These are phyloP conservation scores for Monosporascus sp. DNA, from an alignment of 2,329 filamentous ascomycete genomes.

Conservation along the genomic window DNA sequence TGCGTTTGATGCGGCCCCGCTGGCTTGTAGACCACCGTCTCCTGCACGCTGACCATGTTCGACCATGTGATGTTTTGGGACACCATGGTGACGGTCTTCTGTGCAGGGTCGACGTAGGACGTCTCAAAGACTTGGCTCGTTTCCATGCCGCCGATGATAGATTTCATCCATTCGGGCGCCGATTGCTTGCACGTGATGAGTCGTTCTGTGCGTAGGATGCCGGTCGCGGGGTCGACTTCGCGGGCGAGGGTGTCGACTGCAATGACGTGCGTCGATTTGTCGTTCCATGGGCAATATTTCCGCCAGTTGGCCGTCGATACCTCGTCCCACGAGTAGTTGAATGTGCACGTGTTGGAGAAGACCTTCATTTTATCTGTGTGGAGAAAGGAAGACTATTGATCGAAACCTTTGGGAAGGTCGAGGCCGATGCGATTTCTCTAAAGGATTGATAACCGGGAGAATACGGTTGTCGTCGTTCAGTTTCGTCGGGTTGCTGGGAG, in stretches of 20 bases:
- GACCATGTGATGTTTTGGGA: constrained; percentile 91
- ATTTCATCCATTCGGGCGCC: constrained; percentile 74
- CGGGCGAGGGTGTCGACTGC: constrained; percentile 90
- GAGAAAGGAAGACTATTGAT: neutral
- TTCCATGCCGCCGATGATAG: constrained; percentile 72
- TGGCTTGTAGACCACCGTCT: constrained; percentile 84
- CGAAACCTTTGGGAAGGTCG: too few relatives aligned
- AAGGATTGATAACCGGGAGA: too few relatives aligned
- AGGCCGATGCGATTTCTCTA: too few relatives aligned
- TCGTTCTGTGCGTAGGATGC: constrained; percentile 57
- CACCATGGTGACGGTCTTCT: constrained; percentile 91
- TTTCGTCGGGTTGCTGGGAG: too few relatives aligned
- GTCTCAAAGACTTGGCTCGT: constrained; percentile 91
- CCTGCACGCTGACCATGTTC: constrained; percentile 85
- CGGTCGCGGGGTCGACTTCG: constrained; percentile 48
- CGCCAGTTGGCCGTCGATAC: constrained; percentile 97
- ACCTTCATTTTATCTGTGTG: constrained; percentile 69
- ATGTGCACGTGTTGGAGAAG: constrained; percentile 84
- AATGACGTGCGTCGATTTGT: constrained; percentile 94
- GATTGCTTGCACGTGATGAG: constrained; percentile 58
- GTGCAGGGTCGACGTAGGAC: constrained; percentile 81
- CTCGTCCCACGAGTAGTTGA: constrained; percentile 98
- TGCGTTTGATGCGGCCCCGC: constrained; percentile 57
- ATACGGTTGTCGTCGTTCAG: too few relatives aligned
- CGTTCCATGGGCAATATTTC: constrained; percentile 98